Base-by-base conservation (phyloP, 2,329 filamentous ascomycete genomes). In the Aciculosporium take region DNA sequence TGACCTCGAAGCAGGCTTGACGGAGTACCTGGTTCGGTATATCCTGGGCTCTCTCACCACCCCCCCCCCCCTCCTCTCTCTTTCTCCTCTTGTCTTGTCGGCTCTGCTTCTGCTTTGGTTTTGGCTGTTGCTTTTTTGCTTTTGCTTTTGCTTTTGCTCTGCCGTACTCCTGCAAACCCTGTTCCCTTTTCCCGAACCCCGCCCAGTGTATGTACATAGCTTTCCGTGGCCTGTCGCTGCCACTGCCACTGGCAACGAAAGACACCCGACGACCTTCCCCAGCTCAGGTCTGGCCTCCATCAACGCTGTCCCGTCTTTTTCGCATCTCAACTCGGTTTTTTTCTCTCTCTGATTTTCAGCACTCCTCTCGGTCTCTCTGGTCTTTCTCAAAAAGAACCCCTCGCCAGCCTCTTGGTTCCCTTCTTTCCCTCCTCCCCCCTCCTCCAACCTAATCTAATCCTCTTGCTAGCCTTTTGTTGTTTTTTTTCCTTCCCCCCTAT, bases 351-450 rank as follows among this genome's bases (percentile, higher is more conserved):
- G 54, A 55, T 55, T 51, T 51, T 55, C 51, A 31, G 32, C 34
- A 48, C 51, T 47, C 46, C 51, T 54, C 52, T 52, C 51, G 54
- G 53, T 31, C 34, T 21, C 21, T 35, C 37, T 39, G 52, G 24
- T 29, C 24, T 13, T 40, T 27, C 32, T 40, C 30, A 31, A 40
- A 35, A 34, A 40, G 30, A 40, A 53, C 50, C 37, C 28, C 38
- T 37, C 40, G 20, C 40, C 37, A 20, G 17, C 24, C 37, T 33
- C 37, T 45, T 27, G 17, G 51, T 52, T 53, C 54, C 50, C 44
- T 47, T 46, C 42, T 43, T 21, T 13, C 9, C 24, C 10, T 20
- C 27, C 21, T 34, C 17, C 20, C 12, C 21, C 18, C 30, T 24
- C 35, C 31, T 18, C n/a, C 40, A 37, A 18, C 35, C 24, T 24